A percentile compares a stretch with the other conserved stretches of the same genome.
Evolutionary conservation across 805 yeast genomes (phyloP).

Genomic region (baker's yeast (Saccharomyces cerevisiae)): DNA sequence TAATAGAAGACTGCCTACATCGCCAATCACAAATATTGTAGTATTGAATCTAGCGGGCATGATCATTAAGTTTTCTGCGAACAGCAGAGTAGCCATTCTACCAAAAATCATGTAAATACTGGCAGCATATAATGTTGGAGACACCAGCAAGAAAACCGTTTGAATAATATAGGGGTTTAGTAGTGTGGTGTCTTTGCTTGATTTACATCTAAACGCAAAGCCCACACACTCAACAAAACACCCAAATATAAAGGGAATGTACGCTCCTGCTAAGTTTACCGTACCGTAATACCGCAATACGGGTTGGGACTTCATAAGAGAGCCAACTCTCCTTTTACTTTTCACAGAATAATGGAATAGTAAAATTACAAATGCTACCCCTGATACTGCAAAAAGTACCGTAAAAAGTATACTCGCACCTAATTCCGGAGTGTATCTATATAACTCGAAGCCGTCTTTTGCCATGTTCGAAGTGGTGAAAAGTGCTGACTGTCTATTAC

Average conservation of each 20-base stretch:
- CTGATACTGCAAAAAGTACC: conserved; percentile 7
- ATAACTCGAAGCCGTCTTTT: conserved; percentile 4
- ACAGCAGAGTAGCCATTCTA: conserved; percentile 14
- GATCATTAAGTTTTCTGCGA: conserved; percentile 14
- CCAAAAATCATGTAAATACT: conserved; percentile 30
- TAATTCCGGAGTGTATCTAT: conserved; percentile 12
- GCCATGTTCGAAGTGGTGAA: neutral
- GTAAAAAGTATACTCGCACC: conserved; percentile 12
- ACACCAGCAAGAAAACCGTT: conserved; percentile 22
- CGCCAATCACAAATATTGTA: conserved; percentile 27
- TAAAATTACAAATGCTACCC: neutral
- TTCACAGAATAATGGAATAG: neutral
- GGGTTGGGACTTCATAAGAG: conserved; percentile 2
- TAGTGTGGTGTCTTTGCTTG: conserved; percentile 6
- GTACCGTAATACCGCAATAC: neutral
- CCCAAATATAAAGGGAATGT: conserved; percentile 25
- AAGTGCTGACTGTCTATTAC: neutral
- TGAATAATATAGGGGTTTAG: conserved; percentile 22
- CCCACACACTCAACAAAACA: conserved; percentile 22
- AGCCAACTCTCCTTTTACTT: neutral
- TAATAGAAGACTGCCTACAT: conserved; percentile 24
- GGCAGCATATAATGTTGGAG: conserved; percentile 30
- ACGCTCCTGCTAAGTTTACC: conserved; percentile 6
- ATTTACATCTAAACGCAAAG: conserved; percentile 19
- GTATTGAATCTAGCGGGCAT: conserved; percentile 21